phyloP scores from a whole-genome alignment of 441 rosid genomes.

The Cnidoscolus chayamansa region DNA sequence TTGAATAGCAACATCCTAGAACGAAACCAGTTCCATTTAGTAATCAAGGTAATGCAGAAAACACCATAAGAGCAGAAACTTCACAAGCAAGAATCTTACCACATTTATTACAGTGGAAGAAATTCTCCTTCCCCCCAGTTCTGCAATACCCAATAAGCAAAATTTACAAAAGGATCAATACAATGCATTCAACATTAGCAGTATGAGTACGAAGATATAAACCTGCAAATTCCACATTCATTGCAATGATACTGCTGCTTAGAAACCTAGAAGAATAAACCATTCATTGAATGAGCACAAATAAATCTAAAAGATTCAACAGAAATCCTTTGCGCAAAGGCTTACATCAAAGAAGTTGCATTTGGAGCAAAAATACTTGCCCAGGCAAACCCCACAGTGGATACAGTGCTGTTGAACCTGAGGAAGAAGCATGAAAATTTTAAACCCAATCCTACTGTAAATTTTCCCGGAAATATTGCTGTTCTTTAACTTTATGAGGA shows the following conservation, averaged over 20 bases:
- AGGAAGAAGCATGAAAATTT: not conserved
- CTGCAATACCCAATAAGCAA: conserved; percentile 23
- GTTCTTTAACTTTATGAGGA: not conserved
- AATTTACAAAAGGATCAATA: not conserved
- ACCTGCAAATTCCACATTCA: conserved; percentile 67
- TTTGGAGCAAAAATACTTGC: conserved; percentile 49
- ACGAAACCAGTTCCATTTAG: not conserved
- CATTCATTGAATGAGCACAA: conserved; percentile 10
- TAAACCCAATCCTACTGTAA: not conserved
- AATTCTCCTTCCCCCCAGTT: conserved; percentile 51
- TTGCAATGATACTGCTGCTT: conserved; percentile 56
- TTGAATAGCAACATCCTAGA: conserved; percentile 52
- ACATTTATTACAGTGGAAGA: conserved; percentile 52
- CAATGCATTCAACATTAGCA: not conserved
- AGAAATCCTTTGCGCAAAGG: not conserved
- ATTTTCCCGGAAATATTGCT: not conserved
- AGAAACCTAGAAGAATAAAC: conserved; percentile 30
- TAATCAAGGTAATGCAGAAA: conserved; percentile 1
- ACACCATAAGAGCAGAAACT: not conserved
- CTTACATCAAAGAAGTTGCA: conserved; percentile 60
- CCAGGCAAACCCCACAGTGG: conserved; percentile 56
- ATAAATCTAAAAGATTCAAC: not conserved
- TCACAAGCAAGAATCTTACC: conserved; percentile 31
- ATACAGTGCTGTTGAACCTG: conserved; percentile 51
- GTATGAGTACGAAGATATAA: not conserved